Conservation (phyloP, 148 eudicot species). For the Arctostaphylos glauca region DNA sequence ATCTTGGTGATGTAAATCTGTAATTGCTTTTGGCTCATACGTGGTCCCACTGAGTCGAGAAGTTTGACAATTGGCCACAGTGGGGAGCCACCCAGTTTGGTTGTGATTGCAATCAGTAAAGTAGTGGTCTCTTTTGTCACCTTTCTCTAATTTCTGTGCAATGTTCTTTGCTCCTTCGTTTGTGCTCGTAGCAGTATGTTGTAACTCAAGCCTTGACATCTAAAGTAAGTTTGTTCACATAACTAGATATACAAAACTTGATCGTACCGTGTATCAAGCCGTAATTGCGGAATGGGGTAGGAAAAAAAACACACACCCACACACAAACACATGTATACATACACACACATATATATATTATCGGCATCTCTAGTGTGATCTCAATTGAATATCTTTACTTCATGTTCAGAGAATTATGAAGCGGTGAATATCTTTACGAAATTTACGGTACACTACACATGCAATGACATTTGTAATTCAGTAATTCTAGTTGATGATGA, state of each 20-base stretch:
- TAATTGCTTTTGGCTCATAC: not conserved
- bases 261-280: not conserved
- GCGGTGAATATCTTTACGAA: no score
- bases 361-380: not conserved
- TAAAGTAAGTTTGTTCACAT: not conserved
- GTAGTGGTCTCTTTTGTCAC: not conserved
- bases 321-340: no score
- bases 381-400: not conserved
- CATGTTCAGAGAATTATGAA: not conserved
- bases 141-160: not conserved
- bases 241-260: not conserved
- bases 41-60: not conserved
- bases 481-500: no score
- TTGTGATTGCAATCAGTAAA: not conserved
- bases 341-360: not conserved
- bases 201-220: not conserved
- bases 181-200: not conserved
- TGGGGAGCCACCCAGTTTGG: no score
- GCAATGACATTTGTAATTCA: no score
- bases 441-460: no score
- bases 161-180: not conserved
- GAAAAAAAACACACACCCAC: no score
- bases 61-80: not conserved
- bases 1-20: not conserved
- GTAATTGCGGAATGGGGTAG: not conserved